These are phyloP conservation scores for Cladosporium halotolerans DNA, from an alignment of 2,329 filamentous ascomycete species.

Conservation along the genomic window DNA sequence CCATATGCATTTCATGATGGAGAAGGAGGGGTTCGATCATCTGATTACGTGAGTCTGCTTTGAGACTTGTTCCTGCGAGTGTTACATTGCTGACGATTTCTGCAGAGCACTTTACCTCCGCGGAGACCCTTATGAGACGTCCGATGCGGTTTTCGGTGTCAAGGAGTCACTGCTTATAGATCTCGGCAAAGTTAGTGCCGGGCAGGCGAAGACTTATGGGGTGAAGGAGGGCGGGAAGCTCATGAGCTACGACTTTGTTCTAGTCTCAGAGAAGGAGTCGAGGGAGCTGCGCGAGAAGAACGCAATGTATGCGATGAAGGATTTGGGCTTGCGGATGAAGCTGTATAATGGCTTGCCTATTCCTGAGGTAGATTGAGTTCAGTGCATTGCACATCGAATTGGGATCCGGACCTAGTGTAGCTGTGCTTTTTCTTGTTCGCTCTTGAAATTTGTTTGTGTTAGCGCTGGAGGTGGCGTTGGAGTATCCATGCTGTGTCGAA, in stretches of 20 bases:
- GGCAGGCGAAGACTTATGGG: conserved; percentile 53
- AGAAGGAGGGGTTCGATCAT: conserved; percentile 70
- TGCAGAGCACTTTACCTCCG: conserved; percentile 69
- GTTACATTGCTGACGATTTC: conserved; percentile 11
- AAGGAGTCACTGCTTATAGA: conserved; percentile 74
- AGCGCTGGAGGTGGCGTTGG: too few relatives aligned
- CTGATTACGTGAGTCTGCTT: conserved; percentile 65
- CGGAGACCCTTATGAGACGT: conserved; percentile 73
- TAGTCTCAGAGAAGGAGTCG: conserved; percentile 66
- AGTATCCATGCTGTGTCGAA: too few relatives aligned
- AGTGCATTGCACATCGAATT: too few relatives aligned
- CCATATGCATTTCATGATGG: conserved; percentile 87
- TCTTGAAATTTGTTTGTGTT: too few relatives aligned
- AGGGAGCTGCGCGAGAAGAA: conserved; percentile 58
- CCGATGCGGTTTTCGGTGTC: conserved; percentile 80
- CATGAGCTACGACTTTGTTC: conserved; percentile 63
- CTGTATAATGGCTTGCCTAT: conserved; percentile 71
- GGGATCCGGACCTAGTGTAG: too few relatives aligned
- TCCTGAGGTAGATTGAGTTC: conserved; percentile 54
- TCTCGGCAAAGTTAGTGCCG: conserved; percentile 46
- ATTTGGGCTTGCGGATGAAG: conserved; percentile 62
- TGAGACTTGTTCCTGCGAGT: background rate
- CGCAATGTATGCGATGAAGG: conserved; percentile 60
- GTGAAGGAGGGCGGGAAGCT: conserved; percentile 56
- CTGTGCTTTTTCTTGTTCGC: too few relatives aligned